Base-by-base conservation (phyloP, 352 stramenopile species). In the Phytophthora pluvialis region DNA sequence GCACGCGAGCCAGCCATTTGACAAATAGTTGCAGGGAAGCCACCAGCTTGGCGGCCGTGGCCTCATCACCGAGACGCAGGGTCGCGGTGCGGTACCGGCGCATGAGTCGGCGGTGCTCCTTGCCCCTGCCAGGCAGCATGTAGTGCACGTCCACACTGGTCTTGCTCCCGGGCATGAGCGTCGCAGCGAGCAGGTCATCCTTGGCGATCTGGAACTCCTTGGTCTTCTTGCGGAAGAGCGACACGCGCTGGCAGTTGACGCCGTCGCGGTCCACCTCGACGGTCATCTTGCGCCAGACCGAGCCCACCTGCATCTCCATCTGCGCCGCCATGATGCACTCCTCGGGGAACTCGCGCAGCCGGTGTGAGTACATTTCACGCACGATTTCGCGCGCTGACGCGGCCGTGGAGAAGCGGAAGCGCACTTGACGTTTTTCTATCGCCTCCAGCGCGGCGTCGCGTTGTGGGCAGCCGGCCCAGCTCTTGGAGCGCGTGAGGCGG, bases 1-100 rank as follows among this genome's bases (percentile, higher is more conserved):
- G 85, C 16, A 91, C 85, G 39, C 85, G 82, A 16, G 85, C 83
- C n/a, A 83, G 49, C 85, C 83, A 93, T 45, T 89, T 90, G 9
- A 90, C 80, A 47, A 89, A 74, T 36, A 49, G 21, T 63, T 89
- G 81, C 26, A 93, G 28, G 1, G 78, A 77, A 11, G 64, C 35
- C 26, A 81, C 64, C 46, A 78, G 79, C 45, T 76, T 59, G 7
- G 67, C 47, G 0, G 78, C 73, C 4, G 64, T 77, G 4, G 50
- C 42, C 2, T 63, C 51, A 9, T 67, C 71, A 12, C 40, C 15
- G 29, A 89, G 88, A 3, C 75, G 72, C 25, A 91, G 29, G 2
- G 72, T 63, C 15, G 82, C 12, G 0, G 63, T 77, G 28, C 72
- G 70, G 64, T 91, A 90, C 29, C 69, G 64, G 13, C 85, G 81